Percentiles rank a stretch among this genome's conserved stretches.
These are phyloP conservation scores for Fraxinus excelsior DNA, from an alignment of 257 asterid genomes.

Conservation along the genomic window DNA sequence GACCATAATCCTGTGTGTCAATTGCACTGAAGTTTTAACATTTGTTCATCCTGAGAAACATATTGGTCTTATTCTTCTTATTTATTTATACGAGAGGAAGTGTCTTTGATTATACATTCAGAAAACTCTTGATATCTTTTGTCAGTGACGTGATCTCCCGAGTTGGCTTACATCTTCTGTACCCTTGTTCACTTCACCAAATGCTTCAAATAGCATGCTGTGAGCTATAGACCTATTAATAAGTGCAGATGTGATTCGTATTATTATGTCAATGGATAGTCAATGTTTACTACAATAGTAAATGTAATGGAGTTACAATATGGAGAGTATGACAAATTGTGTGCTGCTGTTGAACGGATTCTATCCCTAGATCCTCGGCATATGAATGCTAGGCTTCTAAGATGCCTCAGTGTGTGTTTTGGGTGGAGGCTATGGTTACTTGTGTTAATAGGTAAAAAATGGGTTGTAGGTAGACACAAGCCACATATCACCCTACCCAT, in stretches of 20 bases:
- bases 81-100: not conserved
- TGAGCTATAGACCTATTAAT: not conserved
- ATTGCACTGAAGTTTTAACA: not conserved
- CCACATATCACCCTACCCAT: not conserved
- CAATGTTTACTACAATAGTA: not conserved
- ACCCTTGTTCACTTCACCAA: not conserved
- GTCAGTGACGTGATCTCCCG: not conserved
- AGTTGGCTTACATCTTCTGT: not conserved
- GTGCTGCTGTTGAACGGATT: not conserved
- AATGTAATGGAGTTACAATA: not conserved
- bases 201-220: not conserved
- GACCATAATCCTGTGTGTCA: not conserved
- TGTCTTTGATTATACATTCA: not conserved
- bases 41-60: not conserved
- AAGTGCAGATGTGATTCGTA: not conserved
- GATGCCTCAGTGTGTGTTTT: not conserved
- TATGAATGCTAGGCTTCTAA: not conserved
- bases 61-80: not conserved
- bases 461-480: not conserved
- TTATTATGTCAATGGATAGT: not conserved
- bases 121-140: not conserved
- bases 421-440: not conserved
- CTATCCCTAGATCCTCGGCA: not conserved
- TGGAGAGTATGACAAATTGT: not conserved
- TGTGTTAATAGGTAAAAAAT: not conserved